A percentile compares a stretch with the other conserved stretches of the same genome.
phyloP scores from a whole-genome alignment of 164 flowering plant species.

The Aristolochia contorta region DNA sequence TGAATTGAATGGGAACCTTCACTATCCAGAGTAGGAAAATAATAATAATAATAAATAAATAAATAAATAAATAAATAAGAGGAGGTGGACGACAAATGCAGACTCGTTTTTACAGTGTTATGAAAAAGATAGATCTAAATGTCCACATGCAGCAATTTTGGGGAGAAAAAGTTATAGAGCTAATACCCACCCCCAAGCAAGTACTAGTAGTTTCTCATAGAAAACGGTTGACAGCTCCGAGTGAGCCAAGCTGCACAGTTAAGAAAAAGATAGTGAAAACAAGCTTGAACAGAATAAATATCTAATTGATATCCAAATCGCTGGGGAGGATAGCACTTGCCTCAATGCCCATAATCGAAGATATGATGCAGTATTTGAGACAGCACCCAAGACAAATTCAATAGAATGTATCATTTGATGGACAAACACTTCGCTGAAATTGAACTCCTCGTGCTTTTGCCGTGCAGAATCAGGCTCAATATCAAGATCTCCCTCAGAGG shows the following conservation, averaged over 20 bases:
- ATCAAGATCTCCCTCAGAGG: slow-evolving; percentile 74
- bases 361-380: slow-evolving; percentile 94
- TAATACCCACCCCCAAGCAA: slow-evolving; percentile 78
- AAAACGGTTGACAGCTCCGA: slow-evolving; percentile 91
- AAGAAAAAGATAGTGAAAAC: slow-evolving; percentile 5
- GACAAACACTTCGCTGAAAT: slow-evolving; percentile 86
- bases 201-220: slow-evolving; percentile 83
- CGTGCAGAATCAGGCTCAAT: slow-evolving; percentile 78
- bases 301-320: neutral
- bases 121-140: too few relatives aligned
- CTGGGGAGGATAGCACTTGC: slow-evolving; percentile 18
- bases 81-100: too few relatives aligned
- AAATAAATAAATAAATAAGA: too few relatives aligned
- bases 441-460: slow-evolving; percentile 66
- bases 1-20: too few relatives aligned
- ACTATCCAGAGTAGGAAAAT: too few relatives aligned
- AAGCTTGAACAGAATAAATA: neutral
- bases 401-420: slow-evolving; percentile 96
- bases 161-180: neutral
- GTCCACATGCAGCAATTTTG: neutral
- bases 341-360: slow-evolving; percentile 97
- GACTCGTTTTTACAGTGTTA: too few relatives aligned
- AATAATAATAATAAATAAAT: too few relatives aligned
- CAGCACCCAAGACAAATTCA: slow-evolving; percentile 88
- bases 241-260: slow-evolving; percentile 72